Percentiles rank a stretch among this genome's conserved stretches.
phyloP scores from a whole-genome alignment of 148 eudicot genomes.

The Vaccinium vitisidaea region DNA sequence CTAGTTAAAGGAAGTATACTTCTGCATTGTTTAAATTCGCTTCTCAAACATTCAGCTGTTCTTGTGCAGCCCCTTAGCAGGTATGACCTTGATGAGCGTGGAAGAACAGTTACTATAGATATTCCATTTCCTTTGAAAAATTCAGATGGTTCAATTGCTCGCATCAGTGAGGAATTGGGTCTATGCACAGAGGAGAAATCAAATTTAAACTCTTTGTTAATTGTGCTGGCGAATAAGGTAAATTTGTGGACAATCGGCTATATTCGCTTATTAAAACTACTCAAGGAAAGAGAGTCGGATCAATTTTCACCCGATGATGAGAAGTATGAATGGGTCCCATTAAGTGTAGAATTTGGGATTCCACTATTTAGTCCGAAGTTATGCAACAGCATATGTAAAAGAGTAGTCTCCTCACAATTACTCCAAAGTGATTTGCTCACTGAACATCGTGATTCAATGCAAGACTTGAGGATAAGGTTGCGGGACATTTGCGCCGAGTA shows the following conservation, averaged over 20 bases:
- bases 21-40: conserved; percentile 89
- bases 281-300: conserved; percentile 52
- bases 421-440: conserved; percentile 65
- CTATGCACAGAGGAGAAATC: conserved; percentile 47
- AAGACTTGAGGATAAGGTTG: conserved; percentile 66
- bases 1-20: conserved; percentile 82
- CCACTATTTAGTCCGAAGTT: conserved; percentile 90
- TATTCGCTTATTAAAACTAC: conserved; percentile 75
- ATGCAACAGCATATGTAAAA: conserved; percentile 73
- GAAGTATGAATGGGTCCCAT: conserved; percentile 88
- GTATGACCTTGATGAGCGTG: conserved; percentile 68
- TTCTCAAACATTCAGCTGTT: conserved; percentile 83
- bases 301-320: conserved; percentile 46
- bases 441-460: conserved; percentile 89
- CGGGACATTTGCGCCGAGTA: conserved; percentile 72
- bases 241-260: conserved; percentile 88
- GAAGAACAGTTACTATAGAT: conserved; percentile 63
- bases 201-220: conserved; percentile 55
- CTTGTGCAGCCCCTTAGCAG: conserved; percentile 88
- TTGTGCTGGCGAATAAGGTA: conserved; percentile 56
- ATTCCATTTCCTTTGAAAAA: conserved; percentile 90
- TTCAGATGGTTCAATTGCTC: conserved; percentile 80
- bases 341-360: conserved; percentile 85
- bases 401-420: conserved; percentile 74
- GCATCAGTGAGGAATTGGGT: conserved; percentile 73